Evolutionary conservation across 768 basidiomycete species (phyloP), one percentile per base, ranked within the genome.

Genomic region (Tricholoma sp.): DNA sequence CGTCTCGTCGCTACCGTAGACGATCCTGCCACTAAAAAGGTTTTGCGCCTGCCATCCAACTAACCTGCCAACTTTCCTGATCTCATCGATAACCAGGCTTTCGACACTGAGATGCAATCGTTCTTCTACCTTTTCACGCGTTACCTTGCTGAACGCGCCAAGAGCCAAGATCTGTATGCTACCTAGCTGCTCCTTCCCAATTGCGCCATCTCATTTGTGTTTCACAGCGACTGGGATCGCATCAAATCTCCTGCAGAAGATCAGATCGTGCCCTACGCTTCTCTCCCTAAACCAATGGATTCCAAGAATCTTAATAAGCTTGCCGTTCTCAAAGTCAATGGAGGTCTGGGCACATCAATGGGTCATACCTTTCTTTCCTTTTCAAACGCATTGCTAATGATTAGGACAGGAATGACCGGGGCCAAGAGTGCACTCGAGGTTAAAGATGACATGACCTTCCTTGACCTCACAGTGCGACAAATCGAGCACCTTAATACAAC

Each of bases 101-200:
- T 98, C 76, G 89, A 93, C 74, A 87, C 85, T 39, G 94, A 98
- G 76, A 96, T 98, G 94, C 88, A 93, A 71, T 86, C 88, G 57
- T 98, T 97, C 80, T 94, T 94, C 81, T 85, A 87, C 65, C 89
- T 98, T 65, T 95, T 96, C 80, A 95, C 91, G 68, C 89, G 94
- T 62, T 97, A 94, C 75, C 87, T 97, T 61, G 74, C 84, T 18
- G 92, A 97, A 72, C 87, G 88, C 60, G 93, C 94, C 37, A 87
- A 89, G 76, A 85, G 83, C 69, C 80, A 85, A 65, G 89, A 92
- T 72, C 87, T 97, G 94, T 96, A 65, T 57, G 88, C 75, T 28
- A 50, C 57, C 55, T 33, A 36, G 56, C 29, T 54, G 33, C 4
- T 55, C 13, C 57, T 56, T 37, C 41, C 20, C 45, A 33, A 54